Base-by-base conservation (phyloP, 169 alveolate genomes). In the Plasmodium fragile region DNA sequence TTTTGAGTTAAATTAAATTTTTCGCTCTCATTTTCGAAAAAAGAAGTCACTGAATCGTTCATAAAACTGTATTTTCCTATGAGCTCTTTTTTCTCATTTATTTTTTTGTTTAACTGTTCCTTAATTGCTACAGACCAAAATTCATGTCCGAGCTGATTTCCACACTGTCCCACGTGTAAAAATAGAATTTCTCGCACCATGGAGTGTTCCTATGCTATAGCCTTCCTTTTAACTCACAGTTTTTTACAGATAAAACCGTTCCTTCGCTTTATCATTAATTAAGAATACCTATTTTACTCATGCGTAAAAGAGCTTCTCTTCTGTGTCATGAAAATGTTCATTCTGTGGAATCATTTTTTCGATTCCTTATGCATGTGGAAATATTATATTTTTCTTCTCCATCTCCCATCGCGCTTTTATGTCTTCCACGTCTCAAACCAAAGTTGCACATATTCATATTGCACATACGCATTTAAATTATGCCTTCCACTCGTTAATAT, bases 81-180 rank as follows among this genome's bases (percentile, higher is more conserved):
- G 18, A 39, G 18, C 69, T 94, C 87, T 97, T 92, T 78, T 95
- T 72, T 89, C 45, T 80, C 94, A 41, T 79, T 78, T 30, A 78
- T 59, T 80, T 89, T 80, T 59, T 89, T 94, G 80, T 95, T 87
- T 3, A 98, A 95, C 89, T 98, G 99, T 81, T 98, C 99, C 39
- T 96, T 93, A 65, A 98, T 91, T 7, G 99, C 99, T 83, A 96
- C 96, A 89, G 97, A 98, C 98, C 99, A 97, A 92, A 98, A 98
- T 82, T 97, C 95, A 90, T 95, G 95, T 4, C 99, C 99, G 69
- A 98, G 96, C 96, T 98, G 98, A 93, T 98, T 98, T 36, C 99
- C 99, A 93, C 99, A 98, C 95, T 98, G 97, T 18, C 99, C 99
- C 32, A 98, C 98, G 94, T 98, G 98, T 36, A 98, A 93, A 84